Conservation (phyloP, 2,329 filamentous ascomycete genomes). For the Alternaria angustiovoidea region DNA sequence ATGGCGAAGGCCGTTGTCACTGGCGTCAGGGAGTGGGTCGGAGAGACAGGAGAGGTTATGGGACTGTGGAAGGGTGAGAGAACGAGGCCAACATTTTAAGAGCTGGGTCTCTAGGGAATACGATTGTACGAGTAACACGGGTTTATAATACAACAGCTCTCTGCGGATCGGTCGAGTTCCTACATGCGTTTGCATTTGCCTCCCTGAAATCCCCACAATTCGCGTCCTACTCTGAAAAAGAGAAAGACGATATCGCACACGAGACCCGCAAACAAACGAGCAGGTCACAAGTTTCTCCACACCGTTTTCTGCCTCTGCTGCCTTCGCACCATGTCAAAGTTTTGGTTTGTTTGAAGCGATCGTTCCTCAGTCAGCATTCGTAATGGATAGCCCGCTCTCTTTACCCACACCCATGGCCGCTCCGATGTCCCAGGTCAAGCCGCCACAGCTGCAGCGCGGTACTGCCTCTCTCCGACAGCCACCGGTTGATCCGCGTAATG, state of each 20-base stretch:
- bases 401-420: not conserved
- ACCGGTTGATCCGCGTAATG: conserved; percentile 6
- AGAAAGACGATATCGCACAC: not conserved
- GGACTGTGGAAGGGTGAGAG: conserved; percentile 68
- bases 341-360: not conserved
- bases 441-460: conserved; percentile 3
- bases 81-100: conserved; percentile 55
- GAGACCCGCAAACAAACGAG: not conserved
- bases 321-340: not conserved
- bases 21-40: conserved; percentile 71
- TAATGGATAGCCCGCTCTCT: not conserved
- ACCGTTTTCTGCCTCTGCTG: not conserved
- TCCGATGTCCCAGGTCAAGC: not conserved
- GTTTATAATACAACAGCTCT: not conserved
- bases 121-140: conserved; percentile 23
- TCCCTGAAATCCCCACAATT: not conserved
- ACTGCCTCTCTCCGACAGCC: not conserved
- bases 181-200: not conserved
- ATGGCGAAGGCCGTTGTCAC: conserved; percentile 67
- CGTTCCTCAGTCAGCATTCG: not conserved
- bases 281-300: not conserved
- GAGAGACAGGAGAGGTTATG: conserved; percentile 67
- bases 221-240: not conserved
- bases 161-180: not conserved
- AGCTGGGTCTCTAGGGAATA: conserved; percentile 1